Conservation (phyloP, 139 green algal genomes). For the Zygnema cylindricum region DNA sequence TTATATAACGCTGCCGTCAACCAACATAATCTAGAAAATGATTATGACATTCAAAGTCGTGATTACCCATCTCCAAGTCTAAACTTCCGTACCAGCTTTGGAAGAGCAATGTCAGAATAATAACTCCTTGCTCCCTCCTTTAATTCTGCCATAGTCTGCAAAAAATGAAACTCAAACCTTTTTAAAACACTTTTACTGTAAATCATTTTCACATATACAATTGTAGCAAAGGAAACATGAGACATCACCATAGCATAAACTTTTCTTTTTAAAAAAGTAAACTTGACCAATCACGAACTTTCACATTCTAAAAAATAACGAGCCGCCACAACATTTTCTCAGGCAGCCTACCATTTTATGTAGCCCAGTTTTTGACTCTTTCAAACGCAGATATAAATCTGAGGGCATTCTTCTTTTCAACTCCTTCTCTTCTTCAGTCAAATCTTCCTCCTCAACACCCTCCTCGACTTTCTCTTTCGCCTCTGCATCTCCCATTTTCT, state of each 20-base stretch:
- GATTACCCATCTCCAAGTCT: background rate
- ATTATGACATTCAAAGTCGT: background rate
- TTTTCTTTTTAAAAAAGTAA: no score
- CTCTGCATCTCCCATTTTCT: background rate
- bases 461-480: constrained; percentile 3
- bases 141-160: constrained; percentile 37
- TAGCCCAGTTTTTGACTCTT: constrained; percentile 61
- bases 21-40: no score
- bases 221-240: no score
- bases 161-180: background rate
- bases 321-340: no score
- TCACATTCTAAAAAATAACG: no score
- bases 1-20: no score
- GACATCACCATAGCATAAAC: no score
- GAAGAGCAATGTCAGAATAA: constrained; percentile 38
- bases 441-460: background rate
- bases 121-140: constrained; percentile 11
- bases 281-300: no score
- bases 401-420: background rate
- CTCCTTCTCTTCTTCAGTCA: background rate
- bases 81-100: constrained; percentile 56
- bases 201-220: no score
- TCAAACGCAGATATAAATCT: constrained; percentile 32
- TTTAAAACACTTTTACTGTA: no score
- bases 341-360: constrained; percentile 53